phyloP scores from a whole-genome alignment of 768 basidiomycete genomes.

The Cantharellus anzutake region DNA sequence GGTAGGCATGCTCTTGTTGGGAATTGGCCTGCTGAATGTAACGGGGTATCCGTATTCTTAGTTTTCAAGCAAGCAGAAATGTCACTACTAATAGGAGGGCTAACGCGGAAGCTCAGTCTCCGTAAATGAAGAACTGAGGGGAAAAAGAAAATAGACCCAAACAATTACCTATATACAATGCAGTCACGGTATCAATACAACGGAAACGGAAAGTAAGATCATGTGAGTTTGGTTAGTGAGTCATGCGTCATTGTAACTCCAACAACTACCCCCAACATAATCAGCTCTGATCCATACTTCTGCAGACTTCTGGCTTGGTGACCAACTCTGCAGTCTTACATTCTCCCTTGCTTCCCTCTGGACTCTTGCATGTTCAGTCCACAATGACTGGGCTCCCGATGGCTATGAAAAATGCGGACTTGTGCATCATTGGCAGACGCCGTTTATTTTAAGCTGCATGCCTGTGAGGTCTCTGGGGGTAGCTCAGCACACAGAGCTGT shows the following conservation, averaged over 20 bases:
- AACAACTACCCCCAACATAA: neutral
- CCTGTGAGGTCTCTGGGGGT: conserved; percentile 34
- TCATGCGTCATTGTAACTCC: no score
- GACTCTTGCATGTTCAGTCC: conserved; percentile 58
- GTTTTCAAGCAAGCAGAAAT: neutral
- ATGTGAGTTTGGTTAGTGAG: no score
- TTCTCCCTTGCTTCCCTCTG: conserved; percentile 59
- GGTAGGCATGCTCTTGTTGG: conserved; percentile 19
- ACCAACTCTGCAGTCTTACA: conserved; percentile 63
- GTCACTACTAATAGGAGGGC: neutral
- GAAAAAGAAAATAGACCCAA: no score
- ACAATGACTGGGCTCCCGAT: conserved; percentile 26
- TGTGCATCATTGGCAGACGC: conserved; percentile 36
- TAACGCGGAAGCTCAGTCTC: no score
- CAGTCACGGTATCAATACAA: no score
- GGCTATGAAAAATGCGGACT: conserved; percentile 31
- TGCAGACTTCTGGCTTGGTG: conserved; percentile 78
- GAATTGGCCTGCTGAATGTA: neutral
- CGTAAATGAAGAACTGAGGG: no score
- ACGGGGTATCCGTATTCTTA: neutral
- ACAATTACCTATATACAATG: no score
- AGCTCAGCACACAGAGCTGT: no score
- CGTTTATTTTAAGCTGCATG: conserved; percentile 37
- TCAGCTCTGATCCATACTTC: neutral
- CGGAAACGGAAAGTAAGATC: no score